Base-by-base conservation (phyloP, 768 basidiomycete genomes). In the Tylopilus cervinicoccineus region DNA sequence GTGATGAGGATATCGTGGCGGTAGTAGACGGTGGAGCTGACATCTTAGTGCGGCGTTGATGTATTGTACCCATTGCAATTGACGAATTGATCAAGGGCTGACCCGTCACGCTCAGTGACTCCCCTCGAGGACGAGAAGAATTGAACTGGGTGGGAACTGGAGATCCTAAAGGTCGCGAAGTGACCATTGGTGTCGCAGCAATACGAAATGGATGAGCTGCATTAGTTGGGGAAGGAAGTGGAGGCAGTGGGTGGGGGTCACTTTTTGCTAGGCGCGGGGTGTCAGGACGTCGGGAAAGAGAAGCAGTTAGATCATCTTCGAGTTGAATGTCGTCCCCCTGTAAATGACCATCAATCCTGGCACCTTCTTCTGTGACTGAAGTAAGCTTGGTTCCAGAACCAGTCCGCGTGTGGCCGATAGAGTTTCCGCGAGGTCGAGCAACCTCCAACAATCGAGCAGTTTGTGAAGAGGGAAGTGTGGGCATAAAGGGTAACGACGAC, bases 231-330 rank as follows among this genome's bases (percentile, higher is more conserved):
- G 78, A 74, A 33, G 83, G 85, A 40, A 86, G 63, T 37, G 84
- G 84, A 16, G 85, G 86, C 12, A 87, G 70, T 17, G 83, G 87
- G 48, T 79, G 86, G 9, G 79, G 80, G 34, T 82, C 80, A 56
- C 70, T 70, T 54, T 72, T 76, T 27, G 59, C 46, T 29, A 66
- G 68, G 29, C 70, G 76, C 26, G 73, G 71, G 8, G 73, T 73
- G 38, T 77, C 75, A 32, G 72, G 63, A 45, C 66, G 63, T 46
- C 62, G 57, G 23, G 65, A 62, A 33, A 64, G 61, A 38, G 68
- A 59, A 19, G 52, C 38, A 36, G 55, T 63, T 23, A 68, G 56
- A 31, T 71, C 71, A 4, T 62, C 57, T n/a, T 65, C 68, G 28
- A 62, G 50, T 20, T 63, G 62, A 10, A 43, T 45, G 47, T 58